These are phyloP conservation scores for Cyclostephanos invisitatus DNA, from an alignment of 108 stramenopile genomes.

Conservation along the genomic window DNA sequence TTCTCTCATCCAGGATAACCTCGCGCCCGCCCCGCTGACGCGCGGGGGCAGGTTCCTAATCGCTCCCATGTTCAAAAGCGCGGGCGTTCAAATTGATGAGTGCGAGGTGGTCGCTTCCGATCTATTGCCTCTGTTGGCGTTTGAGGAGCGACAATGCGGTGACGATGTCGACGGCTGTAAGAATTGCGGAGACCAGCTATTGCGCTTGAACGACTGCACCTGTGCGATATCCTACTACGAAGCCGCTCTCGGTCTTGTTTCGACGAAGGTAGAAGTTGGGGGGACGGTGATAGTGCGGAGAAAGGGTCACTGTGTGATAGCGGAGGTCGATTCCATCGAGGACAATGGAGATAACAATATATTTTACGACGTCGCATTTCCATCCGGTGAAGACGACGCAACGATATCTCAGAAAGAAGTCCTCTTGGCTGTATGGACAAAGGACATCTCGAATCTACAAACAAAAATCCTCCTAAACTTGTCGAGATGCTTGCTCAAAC, in stretches of 20 bases:
- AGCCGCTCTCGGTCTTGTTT: constrained; percentile 41
- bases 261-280: constrained; percentile 48
- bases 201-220: constrained; percentile 58
- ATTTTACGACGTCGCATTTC: constrained; percentile 47
- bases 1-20: constrained; percentile 38
- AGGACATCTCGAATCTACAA: constrained; percentile 43
- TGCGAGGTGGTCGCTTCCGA: constrained; percentile 13
- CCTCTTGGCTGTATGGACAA: constrained; percentile 42
- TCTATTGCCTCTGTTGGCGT: constrained; percentile 21
- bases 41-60: constrained; percentile 18
- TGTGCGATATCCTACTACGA: constrained; percentile 67
- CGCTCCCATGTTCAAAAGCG: constrained; percentile 26
- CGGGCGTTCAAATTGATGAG: constrained; percentile 16
- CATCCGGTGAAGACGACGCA: constrained; percentile 31
- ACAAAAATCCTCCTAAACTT: constrained; percentile 65
- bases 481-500: constrained; percentile 58
- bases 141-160: constrained; percentile 1
- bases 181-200: constrained; percentile 57
- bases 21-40: constrained; percentile 23
- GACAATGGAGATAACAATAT: constrained; percentile 22
- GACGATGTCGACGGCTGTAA: constrained; percentile 34
- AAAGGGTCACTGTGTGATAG: constrained; percentile 55
- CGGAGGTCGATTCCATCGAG: constrained; percentile 68
- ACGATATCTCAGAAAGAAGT: constrained; percentile 31
- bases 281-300: constrained; percentile 45